Evolutionary conservation across 2,329 filamentous ascomycete genomes (phyloP).

Genomic region (Paraphaeosphaeria sporulosa): DNA sequence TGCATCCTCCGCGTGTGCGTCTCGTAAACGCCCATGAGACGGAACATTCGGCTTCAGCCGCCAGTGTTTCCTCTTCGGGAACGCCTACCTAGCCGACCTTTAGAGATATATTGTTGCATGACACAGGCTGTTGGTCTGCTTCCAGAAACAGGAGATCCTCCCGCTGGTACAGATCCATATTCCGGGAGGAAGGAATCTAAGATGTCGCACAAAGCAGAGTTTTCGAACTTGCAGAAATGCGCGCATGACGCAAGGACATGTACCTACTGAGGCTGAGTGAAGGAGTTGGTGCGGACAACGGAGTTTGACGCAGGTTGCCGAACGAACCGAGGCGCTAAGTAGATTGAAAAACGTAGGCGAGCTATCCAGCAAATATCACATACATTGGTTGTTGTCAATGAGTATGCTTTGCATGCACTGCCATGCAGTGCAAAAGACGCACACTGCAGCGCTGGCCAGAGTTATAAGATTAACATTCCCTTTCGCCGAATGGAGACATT

Average conservation of each 20-base stretch:
- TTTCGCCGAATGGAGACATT: not conserved
- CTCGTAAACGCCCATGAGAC: not conserved
- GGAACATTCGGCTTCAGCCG: constrained; percentile 6
- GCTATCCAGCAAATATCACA: not conserved
- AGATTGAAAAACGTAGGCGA: constrained; percentile 1
- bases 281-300: constrained; percentile 5
- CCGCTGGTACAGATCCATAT: constrained; percentile 2
- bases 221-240: constrained; percentile 7
- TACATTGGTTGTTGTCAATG: not conserved
- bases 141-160: constrained; percentile 8
- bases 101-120: constrained; percentile 8
- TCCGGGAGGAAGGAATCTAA: not conserved
- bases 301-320: constrained; percentile 6
- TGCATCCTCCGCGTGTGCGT: not conserved
- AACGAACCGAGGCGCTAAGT: constrained; percentile 7
- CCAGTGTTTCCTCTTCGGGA: not conserved
- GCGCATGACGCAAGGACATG: constrained; percentile 12
- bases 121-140: not conserved
- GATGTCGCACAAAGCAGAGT: not conserved
- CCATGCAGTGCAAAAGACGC: not conserved
- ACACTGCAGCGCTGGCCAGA: too few relatives aligned
- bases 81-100: not conserved
- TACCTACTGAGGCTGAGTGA: constrained; percentile 1
- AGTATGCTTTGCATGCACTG: constrained; percentile 3
- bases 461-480: not conserved